Conservation (phyloP, 208 protist genomes). For the Trypanosoma conorhini region DNA sequence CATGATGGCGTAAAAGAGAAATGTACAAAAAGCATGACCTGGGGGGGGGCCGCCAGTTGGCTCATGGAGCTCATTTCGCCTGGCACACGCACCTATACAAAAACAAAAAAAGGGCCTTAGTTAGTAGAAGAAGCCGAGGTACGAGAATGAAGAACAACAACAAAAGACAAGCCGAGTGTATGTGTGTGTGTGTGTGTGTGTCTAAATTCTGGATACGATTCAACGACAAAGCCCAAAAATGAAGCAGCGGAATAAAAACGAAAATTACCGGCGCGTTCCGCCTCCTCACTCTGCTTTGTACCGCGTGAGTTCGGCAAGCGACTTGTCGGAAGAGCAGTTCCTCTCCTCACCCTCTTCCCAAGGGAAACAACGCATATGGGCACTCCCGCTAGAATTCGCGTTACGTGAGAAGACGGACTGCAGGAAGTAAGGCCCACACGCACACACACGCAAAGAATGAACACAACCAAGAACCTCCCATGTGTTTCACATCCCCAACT, state of each 20-base stretch:
- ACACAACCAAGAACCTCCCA: neutral
- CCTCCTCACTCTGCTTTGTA: neutral
- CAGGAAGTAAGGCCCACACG: neutral
- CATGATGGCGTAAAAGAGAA: neutral
- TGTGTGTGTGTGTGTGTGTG: slow-evolving; percentile 10
- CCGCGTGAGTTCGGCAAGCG: neutral
- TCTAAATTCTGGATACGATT: neutral
- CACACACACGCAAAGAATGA: neutral
- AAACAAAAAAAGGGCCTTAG: neutral
- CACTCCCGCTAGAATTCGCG: neutral
- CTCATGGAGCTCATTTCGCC: neutral
- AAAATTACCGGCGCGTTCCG: neutral
- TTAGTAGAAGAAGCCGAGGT: neutral
- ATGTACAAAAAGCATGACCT: neutral
- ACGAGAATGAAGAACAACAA: neutral
- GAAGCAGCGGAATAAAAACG: neutral
- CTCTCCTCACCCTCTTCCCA: too few species aligned
- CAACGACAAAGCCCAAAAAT: neutral
- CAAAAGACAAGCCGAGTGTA: neutral
- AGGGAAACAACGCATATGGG: neutral
- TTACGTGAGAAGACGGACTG: neutral
- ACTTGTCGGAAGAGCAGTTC: too few species aligned
- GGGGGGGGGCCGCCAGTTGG: neutral
- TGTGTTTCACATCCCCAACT: neutral
- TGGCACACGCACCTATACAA: neutral